These are phyloP conservation scores for Lolium rigidum DNA, from an alignment of 176 grass and related monocot genomes.

Conservation along the genomic window DNA sequence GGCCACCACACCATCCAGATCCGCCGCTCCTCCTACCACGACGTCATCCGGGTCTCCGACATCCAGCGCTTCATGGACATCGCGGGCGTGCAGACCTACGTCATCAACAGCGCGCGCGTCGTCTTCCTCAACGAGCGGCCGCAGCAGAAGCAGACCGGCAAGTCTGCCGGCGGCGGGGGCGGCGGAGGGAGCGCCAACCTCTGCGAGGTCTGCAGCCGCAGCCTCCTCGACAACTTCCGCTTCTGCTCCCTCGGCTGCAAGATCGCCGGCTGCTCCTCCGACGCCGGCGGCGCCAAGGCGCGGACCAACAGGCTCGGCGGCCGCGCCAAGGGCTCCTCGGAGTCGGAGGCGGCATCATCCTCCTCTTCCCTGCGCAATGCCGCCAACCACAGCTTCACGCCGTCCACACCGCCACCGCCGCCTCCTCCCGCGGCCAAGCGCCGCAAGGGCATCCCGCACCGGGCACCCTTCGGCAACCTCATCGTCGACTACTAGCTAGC, in stretches of 20 bases:
- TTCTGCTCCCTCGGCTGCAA: constrained; percentile 99
- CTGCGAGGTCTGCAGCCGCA: constrained; percentile 94
- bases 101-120: constrained; percentile 97
- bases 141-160: constrained; percentile 81
- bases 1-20: constrained; percentile 81
- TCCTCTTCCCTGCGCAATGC: constrained; percentile 49
- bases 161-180: constrained; percentile 23
- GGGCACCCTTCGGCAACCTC: constrained; percentile 86
- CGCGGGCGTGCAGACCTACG: constrained; percentile 92
- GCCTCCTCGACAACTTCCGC: constrained; percentile 96
- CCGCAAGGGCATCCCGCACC: constrained; percentile 87
- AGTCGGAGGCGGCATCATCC: constrained; percentile 41
- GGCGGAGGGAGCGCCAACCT: constrained; percentile 65
- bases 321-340: constrained; percentile 25
- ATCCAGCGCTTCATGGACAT: constrained; percentile 96
- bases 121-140: constrained; percentile 97
- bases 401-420: constrained; percentile 70
- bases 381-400: constrained; percentile 63
- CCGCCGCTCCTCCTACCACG: constrained; percentile 96
- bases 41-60: constrained; percentile 96
- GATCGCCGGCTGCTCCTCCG: constrained; percentile 54
- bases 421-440: constrained; percentile 61
- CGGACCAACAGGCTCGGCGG: constrained; percentile 37
- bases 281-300: background rate
- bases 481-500: constrained; percentile 60